Percentiles rank a stretch among this genome's conserved stretches.
Conservation (phyloP, 1,284 basidiomycete genomes). For the Ceraceosorus guamensis region DNA sequence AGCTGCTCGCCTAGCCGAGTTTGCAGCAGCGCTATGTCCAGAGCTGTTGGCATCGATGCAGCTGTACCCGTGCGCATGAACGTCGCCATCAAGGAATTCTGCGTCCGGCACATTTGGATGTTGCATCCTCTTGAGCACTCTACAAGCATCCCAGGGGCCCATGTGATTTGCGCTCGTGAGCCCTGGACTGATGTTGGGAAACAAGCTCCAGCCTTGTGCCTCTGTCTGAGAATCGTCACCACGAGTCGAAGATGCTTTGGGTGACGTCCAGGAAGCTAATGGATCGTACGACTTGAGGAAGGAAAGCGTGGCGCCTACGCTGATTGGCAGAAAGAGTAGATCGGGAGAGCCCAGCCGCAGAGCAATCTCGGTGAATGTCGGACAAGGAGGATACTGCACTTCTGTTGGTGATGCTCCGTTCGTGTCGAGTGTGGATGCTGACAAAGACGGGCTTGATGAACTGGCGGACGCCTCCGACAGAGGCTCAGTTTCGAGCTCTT, state of each 20-base stretch:
- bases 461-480: too few relatives aligned
- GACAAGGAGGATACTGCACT: constrained; percentile 27
- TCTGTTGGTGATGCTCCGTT: too few relatives aligned
- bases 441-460: too few relatives aligned
- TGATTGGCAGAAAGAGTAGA: constrained; percentile 37
- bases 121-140: constrained; percentile 27
- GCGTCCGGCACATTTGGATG: background rate
- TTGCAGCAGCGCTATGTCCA: background rate
- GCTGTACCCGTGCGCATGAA: background rate
- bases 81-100: too few relatives aligned
- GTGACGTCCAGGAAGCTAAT: constrained; percentile 7
- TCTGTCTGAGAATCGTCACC: too few relatives aligned
- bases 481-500: too few relatives aligned
- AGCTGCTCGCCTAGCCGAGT: background rate
- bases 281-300: constrained; percentile 39
- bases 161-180: constrained; percentile 42
- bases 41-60: background rate
- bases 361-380: constrained; percentile 35
- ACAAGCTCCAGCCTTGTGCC: constrained; percentile 9
- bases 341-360: constrained; percentile 24
- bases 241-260: too few relatives aligned
- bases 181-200: constrained; percentile 30
- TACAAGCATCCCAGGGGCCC: constrained; percentile 37
- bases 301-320: constrained; percentile 42
- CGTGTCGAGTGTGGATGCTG: too few relatives aligned